Conservation (phyloP, 1,284 basidiomycete genomes). For the Moniliella sp. region DNA sequence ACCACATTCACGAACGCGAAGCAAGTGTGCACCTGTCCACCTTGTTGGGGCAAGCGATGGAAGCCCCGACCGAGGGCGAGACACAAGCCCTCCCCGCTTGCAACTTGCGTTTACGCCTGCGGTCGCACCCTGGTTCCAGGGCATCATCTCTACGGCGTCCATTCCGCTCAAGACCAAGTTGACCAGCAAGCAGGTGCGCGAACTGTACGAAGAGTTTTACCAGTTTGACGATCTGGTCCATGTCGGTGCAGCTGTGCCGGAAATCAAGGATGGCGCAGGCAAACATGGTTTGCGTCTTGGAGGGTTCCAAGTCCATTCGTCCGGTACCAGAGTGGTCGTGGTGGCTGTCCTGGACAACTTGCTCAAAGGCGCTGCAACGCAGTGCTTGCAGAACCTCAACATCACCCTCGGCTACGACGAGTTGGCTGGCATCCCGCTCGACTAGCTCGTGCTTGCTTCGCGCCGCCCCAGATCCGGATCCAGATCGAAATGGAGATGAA, state of each 20-base stretch:
- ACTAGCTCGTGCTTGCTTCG: neutral
- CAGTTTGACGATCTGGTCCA: constrained; percentile 49
- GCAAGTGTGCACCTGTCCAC: constrained; percentile 57
- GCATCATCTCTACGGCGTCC: constrained; percentile 67
- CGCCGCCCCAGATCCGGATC: no score
- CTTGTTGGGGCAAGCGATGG: no score
- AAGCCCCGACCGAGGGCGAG: neutral
- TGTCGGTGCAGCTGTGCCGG: constrained; percentile 51
- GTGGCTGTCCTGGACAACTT: constrained; percentile 63
- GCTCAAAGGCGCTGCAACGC: constrained; percentile 88
- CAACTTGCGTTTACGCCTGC: constrained; percentile 66
- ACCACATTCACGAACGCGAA: constrained; percentile 96
- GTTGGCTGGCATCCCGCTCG: constrained; percentile 48
- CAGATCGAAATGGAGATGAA: no score
- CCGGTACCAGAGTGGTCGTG: constrained; percentile 67
- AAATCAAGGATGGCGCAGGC: constrained; percentile 52
- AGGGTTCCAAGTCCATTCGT: constrained; percentile 76
- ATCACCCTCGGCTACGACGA: constrained; percentile 80
- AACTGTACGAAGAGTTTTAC: constrained; percentile 61
- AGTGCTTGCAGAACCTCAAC: constrained; percentile 92
- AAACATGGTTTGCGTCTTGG: constrained; percentile 76
- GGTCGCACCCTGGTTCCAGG: constrained; percentile 86
- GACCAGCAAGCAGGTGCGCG: constrained; percentile 51
- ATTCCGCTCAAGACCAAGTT: constrained; percentile 50
- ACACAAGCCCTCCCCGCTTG: constrained; percentile 28